Evolutionary conservation across 73 alveolate species (phyloP), one percentile per base, ranked within the genome.

Genomic region (Tetrahymena borealis): DNA sequence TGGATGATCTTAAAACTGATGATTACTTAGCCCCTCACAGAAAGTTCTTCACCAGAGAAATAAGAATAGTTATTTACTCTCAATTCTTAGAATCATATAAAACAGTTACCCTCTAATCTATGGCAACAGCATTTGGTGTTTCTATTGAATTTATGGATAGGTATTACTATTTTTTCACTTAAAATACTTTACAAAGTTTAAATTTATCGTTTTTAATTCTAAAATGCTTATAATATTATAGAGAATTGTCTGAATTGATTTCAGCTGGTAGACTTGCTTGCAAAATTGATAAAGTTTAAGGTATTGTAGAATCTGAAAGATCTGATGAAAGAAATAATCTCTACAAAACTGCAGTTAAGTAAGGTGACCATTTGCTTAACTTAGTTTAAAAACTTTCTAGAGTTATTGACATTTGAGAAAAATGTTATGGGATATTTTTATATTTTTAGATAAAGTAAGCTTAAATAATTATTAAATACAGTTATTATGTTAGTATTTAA

Each of bases 231-330:
- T 98, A 97, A 90, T 92, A 98, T 13, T 99, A 97, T 94, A 96
- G 96, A 90, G 99, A 98, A 94, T 97, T 97, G 32, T 95, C 99
- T 38, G 98, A 97, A 90, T 98, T 98, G 95, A 97, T 98, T 37
- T 95, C 97, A 39, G 96, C 96, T 91, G 99, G 99, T 91, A 96
- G 98, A 92, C 94, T 98, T 38, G 95, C 96, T 95, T 98, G 99
- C 94, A 98, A 98, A 93, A 98, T 98, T 78, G 99, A 98, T 93
- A 98, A 98, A 94, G 99, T 98, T 28, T 94, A 98, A 38, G 99
- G 99, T 12, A 98, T 98, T 3, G 97, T 98, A 90, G 99, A 98
- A 93, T 93, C 96, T 7, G 92, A 95, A 78, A 95, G 97, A 39
- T 94, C 97, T 20, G 97, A 97, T 43, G 94, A 96, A 95, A 94